Conservation (phyloP, 2,329 filamentous ascomycete genomes). For the Aspergillus japonicus region DNA sequence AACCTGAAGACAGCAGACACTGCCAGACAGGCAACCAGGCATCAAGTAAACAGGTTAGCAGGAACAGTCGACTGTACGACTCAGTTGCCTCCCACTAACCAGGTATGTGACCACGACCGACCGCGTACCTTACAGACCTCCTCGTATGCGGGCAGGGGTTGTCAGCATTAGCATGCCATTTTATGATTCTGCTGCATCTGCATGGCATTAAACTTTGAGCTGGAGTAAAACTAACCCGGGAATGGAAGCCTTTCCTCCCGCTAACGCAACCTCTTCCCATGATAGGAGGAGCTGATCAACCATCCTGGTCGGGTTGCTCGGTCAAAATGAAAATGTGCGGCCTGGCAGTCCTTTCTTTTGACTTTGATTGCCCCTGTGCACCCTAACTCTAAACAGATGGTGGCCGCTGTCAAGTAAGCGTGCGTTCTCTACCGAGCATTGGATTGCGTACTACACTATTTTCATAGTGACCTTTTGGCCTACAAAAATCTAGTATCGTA, state of each 20-base stretch:
- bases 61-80: too few relatives aligned
- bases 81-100: too few relatives aligned
- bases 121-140: slow-evolving; percentile 5
- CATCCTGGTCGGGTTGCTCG: background rate
- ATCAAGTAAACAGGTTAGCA: too few relatives aligned
- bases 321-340: slow-evolving; percentile 2
- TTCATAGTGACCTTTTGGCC: too few relatives aligned
- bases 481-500: too few relatives aligned
- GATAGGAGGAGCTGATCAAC: background rate
- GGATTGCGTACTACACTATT: too few relatives aligned
- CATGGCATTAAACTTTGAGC: slow-evolving; percentile 6
- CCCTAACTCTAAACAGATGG: background rate
- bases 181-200: background rate
- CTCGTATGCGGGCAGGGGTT: slow-evolving; percentile 1
- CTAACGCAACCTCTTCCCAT: background rate
- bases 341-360: background rate
- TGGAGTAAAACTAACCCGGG: slow-evolving; percentile 10
- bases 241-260: slow-evolving; percentile 11
- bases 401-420: background rate
- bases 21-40: background rate
- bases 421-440: too few relatives aligned
- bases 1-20: too few relatives aligned
- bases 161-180: background rate
- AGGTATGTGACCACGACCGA: too few relatives aligned
- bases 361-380: slow-evolving; percentile 1